phyloP scores from a whole-genome alignment of 768 basidiomycete genomes.

The Russula brevipes region DNA sequence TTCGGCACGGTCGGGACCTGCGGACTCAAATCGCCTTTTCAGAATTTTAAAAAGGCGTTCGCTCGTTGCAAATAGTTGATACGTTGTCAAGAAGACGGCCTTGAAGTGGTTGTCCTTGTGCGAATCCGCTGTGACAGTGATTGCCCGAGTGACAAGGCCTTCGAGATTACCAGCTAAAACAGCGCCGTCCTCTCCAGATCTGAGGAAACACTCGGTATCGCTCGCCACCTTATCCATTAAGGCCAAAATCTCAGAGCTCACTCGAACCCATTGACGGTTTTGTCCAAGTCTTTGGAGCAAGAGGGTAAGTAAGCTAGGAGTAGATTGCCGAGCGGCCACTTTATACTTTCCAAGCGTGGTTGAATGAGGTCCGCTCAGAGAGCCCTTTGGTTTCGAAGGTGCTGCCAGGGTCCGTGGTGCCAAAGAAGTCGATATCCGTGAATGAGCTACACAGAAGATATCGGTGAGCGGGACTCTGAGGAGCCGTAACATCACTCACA shows the following conservation, averaged over 20 bases:
- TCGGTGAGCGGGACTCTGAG: neutral
- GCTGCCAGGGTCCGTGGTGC: too few species aligned
- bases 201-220: slow-evolving; percentile 5
- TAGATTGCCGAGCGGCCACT: neutral
- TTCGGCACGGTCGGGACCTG: neutral
- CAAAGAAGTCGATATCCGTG: neutral
- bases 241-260: neutral
- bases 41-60: slow-evolving; percentile 8
- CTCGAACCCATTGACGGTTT: neutral
- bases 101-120: neutral
- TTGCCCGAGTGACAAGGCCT: slow-evolving; percentile 5
- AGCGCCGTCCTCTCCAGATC: slow-evolving; percentile 5
- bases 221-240: neutral
- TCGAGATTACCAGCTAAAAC: slow-evolving; percentile 16
- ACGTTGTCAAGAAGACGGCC: slow-evolving; percentile 7
- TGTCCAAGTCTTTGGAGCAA: neutral
- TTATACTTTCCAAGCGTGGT: too few species aligned
- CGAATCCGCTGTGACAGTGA: neutral
- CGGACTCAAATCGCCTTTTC: slow-evolving; percentile 10
- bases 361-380: neutral
- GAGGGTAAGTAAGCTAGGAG: neutral
- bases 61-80: slow-evolving; percentile 6
- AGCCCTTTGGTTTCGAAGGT: neutral
- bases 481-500: neutral
- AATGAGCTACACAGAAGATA: neutral